Evolutionary conservation across 371 early-diverging fungal genomes (phyloP).

Genomic region (Smittium mucronatum): DNA sequence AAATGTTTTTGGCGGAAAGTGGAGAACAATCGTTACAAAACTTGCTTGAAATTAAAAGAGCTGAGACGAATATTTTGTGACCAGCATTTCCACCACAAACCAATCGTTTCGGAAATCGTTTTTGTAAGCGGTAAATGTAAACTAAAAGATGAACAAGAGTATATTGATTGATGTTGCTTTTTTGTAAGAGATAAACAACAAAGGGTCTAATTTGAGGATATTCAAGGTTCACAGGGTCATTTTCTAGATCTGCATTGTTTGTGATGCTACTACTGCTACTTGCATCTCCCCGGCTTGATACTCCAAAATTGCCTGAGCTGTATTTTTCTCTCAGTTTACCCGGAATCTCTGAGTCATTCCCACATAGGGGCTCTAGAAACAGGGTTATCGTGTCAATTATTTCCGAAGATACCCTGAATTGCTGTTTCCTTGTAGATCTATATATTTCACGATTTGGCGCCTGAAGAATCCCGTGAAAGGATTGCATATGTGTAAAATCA

Average conservation of each 20-base stretch:
- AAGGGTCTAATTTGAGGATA: neutral
- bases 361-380: neutral
- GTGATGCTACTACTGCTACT: neutral
- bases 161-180: neutral
- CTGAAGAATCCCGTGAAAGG: no score
- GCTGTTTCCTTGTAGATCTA: neutral
- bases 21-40: conserved; percentile 31
- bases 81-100: conserved; percentile 28
- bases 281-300: neutral
- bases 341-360: neutral
- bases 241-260: neutral
- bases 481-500: no score
- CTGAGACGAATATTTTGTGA: conserved; percentile 29
- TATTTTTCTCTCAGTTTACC: neutral
- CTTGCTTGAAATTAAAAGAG: conserved; percentile 29
- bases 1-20: conserved; percentile 22
- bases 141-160: conserved; percentile 22
- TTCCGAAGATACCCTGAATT: neutral
- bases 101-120: conserved; percentile 18
- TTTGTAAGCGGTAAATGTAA: conserved; percentile 25
- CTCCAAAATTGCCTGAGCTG: neutral
- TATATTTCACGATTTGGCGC: neutral
- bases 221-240: neutral
- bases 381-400: neutral
- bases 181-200: neutral